phyloP scores from a whole-genome alignment of 768 basidiomycete genomes.

The Scleroderma bovista region DNA sequence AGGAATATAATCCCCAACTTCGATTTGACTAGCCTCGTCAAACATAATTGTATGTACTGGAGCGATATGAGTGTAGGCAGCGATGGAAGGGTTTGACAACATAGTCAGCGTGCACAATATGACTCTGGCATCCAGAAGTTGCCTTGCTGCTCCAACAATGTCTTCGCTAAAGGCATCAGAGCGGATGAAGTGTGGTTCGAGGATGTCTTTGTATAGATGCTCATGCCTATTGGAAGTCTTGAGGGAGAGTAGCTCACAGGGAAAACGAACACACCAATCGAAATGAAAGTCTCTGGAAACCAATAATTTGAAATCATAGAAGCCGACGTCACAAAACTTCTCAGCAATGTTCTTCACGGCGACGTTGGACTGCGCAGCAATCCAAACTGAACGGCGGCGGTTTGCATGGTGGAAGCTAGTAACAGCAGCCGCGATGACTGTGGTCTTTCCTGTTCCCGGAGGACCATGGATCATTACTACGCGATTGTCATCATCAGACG shows the following conservation, averaged over 20 bases:
- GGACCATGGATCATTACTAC: constrained; percentile 30
- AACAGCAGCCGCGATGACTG: constrained; percentile 35
- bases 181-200: constrained; percentile 33
- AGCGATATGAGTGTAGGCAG: constrained; percentile 14
- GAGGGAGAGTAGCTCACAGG: neutral
- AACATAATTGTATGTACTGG: constrained; percentile 37
- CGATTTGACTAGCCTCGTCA: constrained; percentile 46
- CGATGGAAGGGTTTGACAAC: constrained; percentile 28
- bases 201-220: constrained; percentile 34
- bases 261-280: constrained; percentile 32
- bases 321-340: constrained; percentile 30
- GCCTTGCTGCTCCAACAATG: constrained; percentile 11
- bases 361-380: constrained; percentile 45
- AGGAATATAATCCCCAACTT: constrained; percentile 35
- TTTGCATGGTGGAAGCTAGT: constrained; percentile 13
- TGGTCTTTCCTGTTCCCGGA: constrained; percentile 42
- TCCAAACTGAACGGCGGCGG: constrained; percentile 25
- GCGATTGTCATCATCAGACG: constrained; percentile 13
- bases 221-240: constrained; percentile 38
- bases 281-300: constrained; percentile 43
- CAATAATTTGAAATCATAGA: constrained; percentile 33
- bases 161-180: constrained; percentile 26
- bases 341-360: constrained; percentile 51
- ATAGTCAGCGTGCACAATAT: constrained; percentile 47
- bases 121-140: constrained; percentile 28